Percentiles rank a stretch among this genome's conserved stretches.
Evolutionary conservation across 768 basidiomycete species (phyloP).

Genomic region (Tephrocybe sp.): DNA sequence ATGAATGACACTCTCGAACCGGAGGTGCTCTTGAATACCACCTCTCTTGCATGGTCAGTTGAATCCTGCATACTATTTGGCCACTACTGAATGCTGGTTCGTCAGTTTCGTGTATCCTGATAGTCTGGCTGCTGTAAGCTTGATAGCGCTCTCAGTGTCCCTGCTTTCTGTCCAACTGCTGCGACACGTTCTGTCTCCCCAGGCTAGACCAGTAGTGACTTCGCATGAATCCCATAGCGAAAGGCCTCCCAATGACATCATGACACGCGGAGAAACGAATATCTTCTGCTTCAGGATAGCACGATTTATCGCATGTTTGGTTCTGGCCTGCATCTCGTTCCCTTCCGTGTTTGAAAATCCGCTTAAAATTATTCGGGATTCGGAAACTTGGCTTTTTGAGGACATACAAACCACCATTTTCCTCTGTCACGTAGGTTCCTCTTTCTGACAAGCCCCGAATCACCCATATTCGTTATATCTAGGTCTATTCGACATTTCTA

Average conservation of each 20-base stretch:
- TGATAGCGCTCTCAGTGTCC: not conserved
- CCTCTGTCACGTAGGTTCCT: not conserved
- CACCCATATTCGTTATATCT: not conserved
- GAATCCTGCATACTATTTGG: not conserved
- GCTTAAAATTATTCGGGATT: not conserved
- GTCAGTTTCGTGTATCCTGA: not conserved
- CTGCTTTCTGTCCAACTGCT: not conserved
- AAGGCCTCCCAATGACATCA: too few relatives aligned
- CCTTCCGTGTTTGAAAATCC: not conserved
- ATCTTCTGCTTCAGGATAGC: conserved; percentile 3
- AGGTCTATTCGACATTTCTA: not conserved
- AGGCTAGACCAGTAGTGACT: too few relatives aligned
- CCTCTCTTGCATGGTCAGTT: too few relatives aligned
- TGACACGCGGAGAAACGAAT: not conserved
- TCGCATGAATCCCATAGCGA: too few relatives aligned
- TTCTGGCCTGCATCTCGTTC: not conserved
- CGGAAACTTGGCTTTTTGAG: not conserved
- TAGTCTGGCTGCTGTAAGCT: not conserved
- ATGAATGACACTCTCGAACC: too few relatives aligned
- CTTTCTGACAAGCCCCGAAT: not conserved
- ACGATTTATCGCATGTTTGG: not conserved
- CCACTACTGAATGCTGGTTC: not conserved
- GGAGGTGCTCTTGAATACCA: too few relatives aligned
- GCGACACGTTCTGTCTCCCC: not conserved
- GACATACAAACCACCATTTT: not conserved